Evolutionary conservation across 2,329 filamentous ascomycete species (phyloP), one percentile per base, ranked within the genome.

Genomic region (Colletotrichum neosansevieriae): DNA sequence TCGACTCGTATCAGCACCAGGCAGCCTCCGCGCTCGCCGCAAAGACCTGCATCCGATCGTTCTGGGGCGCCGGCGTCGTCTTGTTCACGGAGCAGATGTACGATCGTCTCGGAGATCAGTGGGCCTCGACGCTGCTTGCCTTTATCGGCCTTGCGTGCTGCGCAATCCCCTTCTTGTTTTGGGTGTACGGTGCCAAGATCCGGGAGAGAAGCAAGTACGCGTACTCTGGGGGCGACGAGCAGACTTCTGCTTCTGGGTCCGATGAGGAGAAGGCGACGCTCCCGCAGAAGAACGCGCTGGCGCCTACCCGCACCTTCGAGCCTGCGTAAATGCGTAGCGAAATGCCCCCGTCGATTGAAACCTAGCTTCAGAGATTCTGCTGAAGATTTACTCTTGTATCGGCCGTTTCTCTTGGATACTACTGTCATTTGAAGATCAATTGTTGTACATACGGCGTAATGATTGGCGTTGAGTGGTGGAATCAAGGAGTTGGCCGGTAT

Each of bases 1-100:
- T 88, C 76, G 86, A 88, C 77, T 85, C 85, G 15, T 88, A 88
- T 80, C 85, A 88, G 78, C 85, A 88, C 79, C 92, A 94, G 79
- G 93, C 93, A 1, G 93, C 93, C 1, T 94, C 91, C 0, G 92
- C 92, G 0, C 86, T 95, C 3, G 93, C 93, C 0, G 92, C 92
- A 44, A 95, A 95, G 84, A 95, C 92, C 0, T 94, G 89, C 75
- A 83, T 95, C 67, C 87, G 92, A 24, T 91, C 88, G 15, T 91
- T 94, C 80, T 96, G 92, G 91, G 93, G 93, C 73, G 93, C 92
- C 1, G 85, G 81, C 1, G 88, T 90, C 1, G 92, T 95, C 0
- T 85, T 97, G 1, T 96, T 96, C 79, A 95, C 93, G 0, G 84
- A 86, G 71, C 92, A 95, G 78, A 95, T 96, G 92, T 94, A 93